Base-by-base conservation (phyloP, 140 eudicot species). In the Erigeron philadelphicus region DNA sequence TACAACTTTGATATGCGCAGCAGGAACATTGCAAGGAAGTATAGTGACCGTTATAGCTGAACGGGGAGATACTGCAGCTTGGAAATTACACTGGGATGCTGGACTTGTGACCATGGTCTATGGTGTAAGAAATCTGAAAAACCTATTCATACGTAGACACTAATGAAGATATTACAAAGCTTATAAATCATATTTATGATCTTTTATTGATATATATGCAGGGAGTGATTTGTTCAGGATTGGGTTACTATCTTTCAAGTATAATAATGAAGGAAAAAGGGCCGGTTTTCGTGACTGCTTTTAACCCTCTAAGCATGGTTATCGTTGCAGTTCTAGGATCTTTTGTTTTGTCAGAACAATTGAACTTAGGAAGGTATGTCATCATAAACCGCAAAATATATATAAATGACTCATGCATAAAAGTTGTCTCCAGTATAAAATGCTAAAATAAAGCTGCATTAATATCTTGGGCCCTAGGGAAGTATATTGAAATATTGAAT, bases 191-290 rank as follows among this genome's bases (percentile, higher is more conserved):
- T 61, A 63, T 35, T 18, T 18, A 67, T 61, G 50, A 19, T 62
- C 1, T 23, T 6, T 52, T 5, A 25, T 54, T 53, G 11, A 57
- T 7, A 72, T 71, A 42, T 67, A 47, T 78, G 83, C 86, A 90
- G 97, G 95, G 97, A 49, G 74, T 87, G 6, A 73, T 90, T 7
- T 78, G 86, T 74, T 86, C 97, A 5, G 97, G 87, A 66, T 54
- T 87, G 67, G 76, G 81, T 9, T 90, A 84, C 76, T 90, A 81
- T 75, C 73, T 87, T 11, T 70, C 86, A 9, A 85, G 88, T 38
- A 35, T 80, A n/a, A 59, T 89, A 62, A 81, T 86, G 91, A 81
- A 81, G 69, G 74, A 73, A 68, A 87, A 73, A 82, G 97, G 97
- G 23, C 97, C 97, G 0, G 89, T 90, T 70, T 86, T 90, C 31